Evolutionary conservation across 352 stramenopile genomes (phyloP), one percentile per base, ranked within the genome.

Genomic region (Globisporangium heterothallicum): DNA sequence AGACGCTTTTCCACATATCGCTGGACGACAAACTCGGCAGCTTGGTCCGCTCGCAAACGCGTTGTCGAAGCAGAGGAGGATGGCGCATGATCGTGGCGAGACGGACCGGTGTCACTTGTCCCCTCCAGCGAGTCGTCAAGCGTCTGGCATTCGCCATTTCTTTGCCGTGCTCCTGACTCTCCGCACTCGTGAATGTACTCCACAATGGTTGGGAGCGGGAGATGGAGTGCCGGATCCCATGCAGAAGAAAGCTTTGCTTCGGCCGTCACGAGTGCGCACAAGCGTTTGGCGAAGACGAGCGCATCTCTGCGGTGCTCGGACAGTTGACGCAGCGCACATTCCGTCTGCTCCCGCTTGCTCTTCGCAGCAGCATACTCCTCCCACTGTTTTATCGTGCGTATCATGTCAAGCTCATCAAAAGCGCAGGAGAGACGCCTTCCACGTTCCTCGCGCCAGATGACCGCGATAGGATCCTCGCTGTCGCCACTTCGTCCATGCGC

Each of bases 321-420:
- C 5, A 56, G 32, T 18, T 36, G 14, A 16, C 29, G n/a, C 3
- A 78, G 43, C 0, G 54, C 21, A 14, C 45, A 16, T 16, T 66
- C 51, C 8, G 65, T 21, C 13, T 64, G 51, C 19, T 63, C 49
- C 3, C 65, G 63, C 5, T 41, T 44, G 13, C 45, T 25, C 13
- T 57, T 48, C 34, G 66, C 43, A 1, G 50, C 21, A 19, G 53
- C 42, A 44, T 65, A 74, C 14, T 69, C 57, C 9, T 64, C 44
- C 2, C 75, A 34, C 14, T 76, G 63, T 0, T 53, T 46, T 6
- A 60, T 58, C 29, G 75, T 69, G n/a, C 53, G 57, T 7, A 63
- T 53, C 56, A 78, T 74, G 3, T 63, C 59, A 24, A 62, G 38
- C 26, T 64, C 57, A 25, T 5, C 6, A 12, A 18, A 38, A 2